Percentiles rank a stretch among this genome's conserved stretches.
Conservation (phyloP, 805 yeast genomes). For the Candida piceae region DNA sequence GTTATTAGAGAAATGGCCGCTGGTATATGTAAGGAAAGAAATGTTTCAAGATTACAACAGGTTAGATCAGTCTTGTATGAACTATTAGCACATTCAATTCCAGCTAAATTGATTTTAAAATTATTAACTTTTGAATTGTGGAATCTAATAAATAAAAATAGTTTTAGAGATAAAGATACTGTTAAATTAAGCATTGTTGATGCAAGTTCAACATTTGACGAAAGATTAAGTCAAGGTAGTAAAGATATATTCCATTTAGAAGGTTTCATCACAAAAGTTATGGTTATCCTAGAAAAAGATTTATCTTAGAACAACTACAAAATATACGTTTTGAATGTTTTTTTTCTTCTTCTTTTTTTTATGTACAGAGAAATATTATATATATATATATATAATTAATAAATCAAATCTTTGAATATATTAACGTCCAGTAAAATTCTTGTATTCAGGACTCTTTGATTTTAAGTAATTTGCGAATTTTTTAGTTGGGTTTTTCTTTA, state of each 20-base stretch:
- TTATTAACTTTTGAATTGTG: conserved; percentile 39
- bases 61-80: conserved; percentile 73
- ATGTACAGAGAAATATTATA: too few species aligned
- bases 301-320: too few species aligned
- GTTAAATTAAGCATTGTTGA: conserved; percentile 47
- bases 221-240: conserved; percentile 76
- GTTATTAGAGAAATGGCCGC: conserved; percentile 64
- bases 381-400: conserved; percentile 1
- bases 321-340: too few species aligned
- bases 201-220: conserved; percentile 69
- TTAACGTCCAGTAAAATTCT: conserved; percentile 28
- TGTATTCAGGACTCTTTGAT: conserved; percentile 49
- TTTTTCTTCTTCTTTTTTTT: too few species aligned
- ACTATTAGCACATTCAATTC: conserved; percentile 87
- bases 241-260: conserved; percentile 93
- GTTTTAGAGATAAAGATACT: conserved; percentile 15
- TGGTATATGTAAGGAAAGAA: conserved; percentile 53
- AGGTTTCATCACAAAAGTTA: conserved; percentile 84
- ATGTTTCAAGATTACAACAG: conserved; percentile 56
- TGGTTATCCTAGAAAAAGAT: conserved; percentile 63
- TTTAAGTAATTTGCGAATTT: conserved; percentile 52
- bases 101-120: conserved; percentile 76
- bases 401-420: conserved; percentile 1
- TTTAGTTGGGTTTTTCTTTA: conserved; percentile 59
- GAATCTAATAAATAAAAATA: conserved; percentile 16